phyloP scores from a whole-genome alignment of 192 early-diverging fungal genomes.

The Coemansia sp. region DNA sequence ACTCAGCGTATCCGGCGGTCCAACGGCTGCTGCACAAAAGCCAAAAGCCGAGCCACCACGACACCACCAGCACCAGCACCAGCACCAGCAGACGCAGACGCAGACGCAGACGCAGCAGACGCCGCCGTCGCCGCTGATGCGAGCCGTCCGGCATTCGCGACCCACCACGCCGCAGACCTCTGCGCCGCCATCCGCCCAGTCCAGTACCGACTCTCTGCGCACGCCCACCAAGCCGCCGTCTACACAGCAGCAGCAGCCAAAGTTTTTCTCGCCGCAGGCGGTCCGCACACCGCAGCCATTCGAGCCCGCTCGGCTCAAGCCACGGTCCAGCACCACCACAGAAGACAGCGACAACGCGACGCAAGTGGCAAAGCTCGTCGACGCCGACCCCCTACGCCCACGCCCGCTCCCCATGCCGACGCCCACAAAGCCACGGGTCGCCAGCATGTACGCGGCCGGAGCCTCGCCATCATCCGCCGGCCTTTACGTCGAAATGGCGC shows the following conservation, averaged over 20 bases:
- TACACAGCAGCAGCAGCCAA: conserved; percentile 1
- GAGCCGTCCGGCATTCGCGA: conserved; percentile 43
- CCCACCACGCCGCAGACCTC: conserved; percentile 35
- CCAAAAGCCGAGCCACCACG: conserved; percentile 13
- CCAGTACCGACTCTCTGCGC: conserved; percentile 28
- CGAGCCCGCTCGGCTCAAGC: conserved; percentile 21
- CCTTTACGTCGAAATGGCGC: conserved; percentile 6
- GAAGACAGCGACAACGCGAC: conserved; percentile 10
- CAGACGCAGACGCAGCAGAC: conserved; percentile 15
- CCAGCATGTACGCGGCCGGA: conserved; percentile 27
- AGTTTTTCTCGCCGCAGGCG: conserved; percentile 2
- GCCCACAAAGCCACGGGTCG: conserved; percentile 25
- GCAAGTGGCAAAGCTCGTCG: background rate
- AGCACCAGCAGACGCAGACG: conserved; percentile 1
- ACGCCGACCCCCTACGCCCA: conserved; percentile 2
- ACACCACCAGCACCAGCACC: conserved; percentile 6
- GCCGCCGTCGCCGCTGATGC: conserved; percentile 50
- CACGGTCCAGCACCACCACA: conserved; percentile 28
- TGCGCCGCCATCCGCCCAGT: conserved; percentile 13
- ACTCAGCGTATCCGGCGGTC: conserved; percentile 7
- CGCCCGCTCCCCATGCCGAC: background rate
- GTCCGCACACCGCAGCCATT: background rate
- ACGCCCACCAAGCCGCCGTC: background rate
- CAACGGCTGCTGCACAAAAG: background rate
- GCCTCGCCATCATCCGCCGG: background rate